Percentiles rank a stretch among this genome's conserved stretches.
Conservation (phyloP, 108 stramenopile genomes). For the Nannochloropsis oceanica region DNA sequence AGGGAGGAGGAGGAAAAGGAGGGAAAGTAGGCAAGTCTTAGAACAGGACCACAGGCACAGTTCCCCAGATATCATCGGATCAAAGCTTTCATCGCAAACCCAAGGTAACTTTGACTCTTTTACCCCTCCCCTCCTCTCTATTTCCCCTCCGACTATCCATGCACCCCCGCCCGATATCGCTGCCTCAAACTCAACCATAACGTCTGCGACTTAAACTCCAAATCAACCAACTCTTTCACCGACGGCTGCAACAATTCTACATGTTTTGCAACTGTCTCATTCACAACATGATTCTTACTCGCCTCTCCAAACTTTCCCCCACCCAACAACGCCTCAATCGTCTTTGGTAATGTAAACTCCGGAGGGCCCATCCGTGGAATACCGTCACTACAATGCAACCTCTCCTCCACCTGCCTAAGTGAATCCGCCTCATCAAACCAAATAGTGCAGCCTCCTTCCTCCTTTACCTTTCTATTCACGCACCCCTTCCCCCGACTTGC, state of each 20-base stretch:
- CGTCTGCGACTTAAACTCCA: not conserved
- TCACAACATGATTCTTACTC: not conserved
- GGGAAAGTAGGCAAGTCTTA: too few relatives aligned
- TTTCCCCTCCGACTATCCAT: too few relatives aligned
- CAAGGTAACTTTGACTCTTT: too few relatives aligned
- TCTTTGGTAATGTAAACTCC: not conserved
- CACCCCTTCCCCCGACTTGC: constrained; percentile 10
- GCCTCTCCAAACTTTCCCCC: not conserved
- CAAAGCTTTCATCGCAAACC: too few relatives aligned
- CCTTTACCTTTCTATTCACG: constrained; percentile 11
- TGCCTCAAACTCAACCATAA: not conserved
- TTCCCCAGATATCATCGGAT: too few relatives aligned
- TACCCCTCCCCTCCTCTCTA: too few relatives aligned
- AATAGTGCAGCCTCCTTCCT: constrained; percentile 40
- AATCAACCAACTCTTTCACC: not conserved
- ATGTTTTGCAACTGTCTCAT: not conserved
- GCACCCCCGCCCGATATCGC: not conserved
- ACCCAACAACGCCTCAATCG: not conserved
- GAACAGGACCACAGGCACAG: too few relatives aligned
- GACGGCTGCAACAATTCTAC: not conserved
- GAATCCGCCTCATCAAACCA: constrained; percentile 38
- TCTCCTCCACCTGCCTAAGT: constrained; percentile 25
- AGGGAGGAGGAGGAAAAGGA: too few relatives aligned
- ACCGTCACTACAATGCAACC: not conserved
- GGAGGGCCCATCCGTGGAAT: not conserved